A percentile compares a stretch with the other conserved stretches of the same genome.
Conservation (phyloP, 805 yeast genomes). For the Ogataea paradorogensis region DNA sequence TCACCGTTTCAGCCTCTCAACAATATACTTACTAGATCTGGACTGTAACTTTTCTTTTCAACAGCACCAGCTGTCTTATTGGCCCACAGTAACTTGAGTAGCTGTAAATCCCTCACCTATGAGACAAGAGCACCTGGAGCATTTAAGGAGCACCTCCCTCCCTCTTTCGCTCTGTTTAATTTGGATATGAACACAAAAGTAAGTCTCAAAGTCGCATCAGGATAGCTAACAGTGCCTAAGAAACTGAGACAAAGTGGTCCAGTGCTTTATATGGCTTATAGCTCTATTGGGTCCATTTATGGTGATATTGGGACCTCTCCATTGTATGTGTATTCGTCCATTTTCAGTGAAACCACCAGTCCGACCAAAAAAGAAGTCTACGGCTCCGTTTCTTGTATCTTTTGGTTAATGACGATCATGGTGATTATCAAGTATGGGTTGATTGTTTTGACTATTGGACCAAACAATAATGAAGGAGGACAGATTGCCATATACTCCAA, state of each 20-base stretch:
- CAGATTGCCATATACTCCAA: constrained; percentile 63
- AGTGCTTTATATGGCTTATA: constrained; percentile 12
- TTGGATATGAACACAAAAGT: neutral
- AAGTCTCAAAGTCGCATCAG: neutral
- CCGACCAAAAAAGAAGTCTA: constrained; percentile 41
- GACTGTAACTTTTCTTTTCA: neutral
- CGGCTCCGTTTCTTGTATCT: constrained; percentile 52
- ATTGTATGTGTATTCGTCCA: constrained; percentile 45
- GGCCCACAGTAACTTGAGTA: neutral
- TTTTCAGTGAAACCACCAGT: constrained; percentile 26
- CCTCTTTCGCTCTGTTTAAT: neutral
- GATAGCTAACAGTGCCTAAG: constrained; percentile 1
- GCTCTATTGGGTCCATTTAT: constrained; percentile 57
- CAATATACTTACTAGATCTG: neutral
- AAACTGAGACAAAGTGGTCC: constrained; percentile 3
- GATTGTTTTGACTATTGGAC: constrained; percentile 48
- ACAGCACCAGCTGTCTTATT: neutral
- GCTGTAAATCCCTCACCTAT: neutral
- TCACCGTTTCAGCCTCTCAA: neutral
- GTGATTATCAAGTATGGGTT: constrained; percentile 51
- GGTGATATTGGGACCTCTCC: constrained; percentile 67
- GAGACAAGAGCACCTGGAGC: neutral
- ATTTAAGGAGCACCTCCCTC: constrained; percentile 1
- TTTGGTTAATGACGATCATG: constrained; percentile 52
- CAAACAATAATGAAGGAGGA: constrained; percentile 62